phyloP scores from a whole-genome alignment of 179 eudicot genomes.

The Pouteria campechiana region DNA sequence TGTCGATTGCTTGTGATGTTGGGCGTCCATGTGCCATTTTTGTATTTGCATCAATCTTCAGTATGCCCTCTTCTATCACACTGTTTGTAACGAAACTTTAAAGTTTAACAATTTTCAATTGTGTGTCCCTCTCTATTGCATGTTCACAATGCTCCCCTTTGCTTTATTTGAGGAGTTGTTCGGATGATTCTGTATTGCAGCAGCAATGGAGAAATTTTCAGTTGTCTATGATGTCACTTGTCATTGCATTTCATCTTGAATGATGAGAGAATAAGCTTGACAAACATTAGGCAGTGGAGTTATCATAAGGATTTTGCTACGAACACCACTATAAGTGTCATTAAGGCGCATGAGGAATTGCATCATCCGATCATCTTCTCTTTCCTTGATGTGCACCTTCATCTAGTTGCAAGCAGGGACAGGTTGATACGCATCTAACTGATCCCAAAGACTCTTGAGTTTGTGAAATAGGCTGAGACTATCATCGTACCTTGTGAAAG shows the following conservation, averaged over 20 bases:
- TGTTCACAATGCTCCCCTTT: too few relatives aligned
- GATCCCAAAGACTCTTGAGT: not conserved
- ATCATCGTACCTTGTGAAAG: not conserved
- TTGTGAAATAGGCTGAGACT: not conserved
- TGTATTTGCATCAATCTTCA: not conserved
- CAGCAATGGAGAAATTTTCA: not conserved
- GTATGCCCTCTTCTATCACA: conserved; percentile 2
- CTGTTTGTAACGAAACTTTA: not conserved
- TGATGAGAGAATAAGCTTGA: not conserved
- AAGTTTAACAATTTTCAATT: conserved; percentile 2
- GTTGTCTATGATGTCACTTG: not conserved
- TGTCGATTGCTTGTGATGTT: too few relatives aligned
- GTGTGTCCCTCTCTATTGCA: too few relatives aligned
- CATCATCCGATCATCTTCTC: not conserved
- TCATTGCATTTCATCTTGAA: conserved; percentile 3
- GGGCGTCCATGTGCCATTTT: too few relatives aligned
- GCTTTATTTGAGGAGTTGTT: not conserved
- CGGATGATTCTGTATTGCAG: not conserved
- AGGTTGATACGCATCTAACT: not conserved
- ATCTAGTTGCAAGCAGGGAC: not conserved
- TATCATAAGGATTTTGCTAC: not conserved
- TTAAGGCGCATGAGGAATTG: conserved; percentile 8
- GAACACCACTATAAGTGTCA: not conserved
- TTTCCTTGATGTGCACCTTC: not conserved
- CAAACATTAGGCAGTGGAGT: not conserved